A percentile compares a stretch with the other conserved stretches of the same genome.
phyloP scores from a whole-genome alignment of 352 stramenopile species.

The Phytophthora pisi region DNA sequence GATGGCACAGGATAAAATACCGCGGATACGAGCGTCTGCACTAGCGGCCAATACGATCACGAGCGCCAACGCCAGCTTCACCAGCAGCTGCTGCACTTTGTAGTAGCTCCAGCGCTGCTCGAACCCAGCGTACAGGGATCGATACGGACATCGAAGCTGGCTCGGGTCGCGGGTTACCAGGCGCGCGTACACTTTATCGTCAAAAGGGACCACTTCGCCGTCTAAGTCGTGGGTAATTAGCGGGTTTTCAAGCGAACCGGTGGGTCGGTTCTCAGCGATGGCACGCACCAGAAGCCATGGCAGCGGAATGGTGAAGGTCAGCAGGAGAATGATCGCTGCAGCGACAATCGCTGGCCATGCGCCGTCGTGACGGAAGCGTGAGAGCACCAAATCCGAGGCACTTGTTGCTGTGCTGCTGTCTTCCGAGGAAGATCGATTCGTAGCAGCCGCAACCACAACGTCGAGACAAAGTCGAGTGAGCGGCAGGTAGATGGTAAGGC shows the following conservation, averaged over 20 bases:
- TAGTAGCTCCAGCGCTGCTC: conserved; percentile 3
- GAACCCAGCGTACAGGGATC: background rate
- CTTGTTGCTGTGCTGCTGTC: conserved; percentile 5
- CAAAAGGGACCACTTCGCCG: background rate
- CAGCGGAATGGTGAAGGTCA: background rate
- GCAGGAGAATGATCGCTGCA: background rate
- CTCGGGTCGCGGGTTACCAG: background rate
- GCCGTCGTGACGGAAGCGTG: conserved; percentile 18
- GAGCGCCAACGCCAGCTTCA: background rate
- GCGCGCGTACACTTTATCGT: background rate
- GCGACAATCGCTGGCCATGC: conserved; percentile 34
- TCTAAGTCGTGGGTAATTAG: background rate
- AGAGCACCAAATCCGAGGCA: conserved; percentile 18
- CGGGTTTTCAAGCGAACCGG: background rate
- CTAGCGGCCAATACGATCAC: background rate
- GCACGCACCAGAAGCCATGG: background rate
- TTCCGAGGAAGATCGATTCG: background rate
- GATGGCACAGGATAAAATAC: background rate
- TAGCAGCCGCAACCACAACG: conserved; percentile 21
- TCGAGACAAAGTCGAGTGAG: conserved; percentile 47
- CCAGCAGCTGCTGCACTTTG: background rate
- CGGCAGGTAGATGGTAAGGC: conserved; percentile 52
- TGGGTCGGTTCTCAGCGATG: background rate
- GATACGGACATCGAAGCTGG: background rate
- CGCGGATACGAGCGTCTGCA: background rate